Evolutionary conservation across 1,284 basidiomycete genomes (phyloP).

Genomic region (Malassezia caprae): DNA sequence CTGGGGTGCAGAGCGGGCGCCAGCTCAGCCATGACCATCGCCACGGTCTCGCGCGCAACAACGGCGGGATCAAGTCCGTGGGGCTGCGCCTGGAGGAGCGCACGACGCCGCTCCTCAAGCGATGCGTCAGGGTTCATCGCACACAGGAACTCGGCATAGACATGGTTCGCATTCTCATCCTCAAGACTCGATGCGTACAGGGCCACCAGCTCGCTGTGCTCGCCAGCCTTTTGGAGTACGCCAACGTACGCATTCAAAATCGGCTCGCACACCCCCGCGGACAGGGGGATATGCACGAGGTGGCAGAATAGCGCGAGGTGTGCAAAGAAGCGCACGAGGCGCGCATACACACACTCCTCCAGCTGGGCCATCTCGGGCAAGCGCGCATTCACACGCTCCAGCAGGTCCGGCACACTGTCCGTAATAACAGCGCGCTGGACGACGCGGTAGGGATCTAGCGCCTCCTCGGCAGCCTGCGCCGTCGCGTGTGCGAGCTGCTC

Average conservation of each 20-base stretch:
- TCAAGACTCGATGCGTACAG: slow-evolving; percentile 85
- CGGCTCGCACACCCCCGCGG: slow-evolving; percentile 58
- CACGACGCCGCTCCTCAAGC: slow-evolving; percentile 60
- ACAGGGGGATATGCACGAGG: slow-evolving; percentile 57
- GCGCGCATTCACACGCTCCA: slow-evolving; percentile 32
- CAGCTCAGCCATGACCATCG: slow-evolving; percentile 54
- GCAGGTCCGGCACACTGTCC: slow-evolving; percentile 56
- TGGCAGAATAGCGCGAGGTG: slow-evolving; percentile 86
- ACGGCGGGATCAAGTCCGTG: slow-evolving; percentile 71
- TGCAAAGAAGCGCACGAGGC: slow-evolving; percentile 72
- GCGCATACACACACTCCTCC: slow-evolving; percentile 34
- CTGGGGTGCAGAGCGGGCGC: slow-evolving; percentile 51
- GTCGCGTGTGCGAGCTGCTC: slow-evolving; percentile 36
- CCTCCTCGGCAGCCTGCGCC: slow-evolving; percentile 41
- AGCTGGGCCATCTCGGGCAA: slow-evolving; percentile 31
- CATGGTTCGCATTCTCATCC: slow-evolving; percentile 73
- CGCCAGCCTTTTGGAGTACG: slow-evolving; percentile 62
- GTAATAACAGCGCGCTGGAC: slow-evolving; percentile 78
- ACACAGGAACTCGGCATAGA: slow-evolving; percentile 78
- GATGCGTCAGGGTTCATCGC: slow-evolving; percentile 62
- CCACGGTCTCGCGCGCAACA: slow-evolving; percentile 72
- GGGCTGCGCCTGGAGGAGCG: slow-evolving; percentile 66
- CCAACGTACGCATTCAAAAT: slow-evolving; percentile 82
- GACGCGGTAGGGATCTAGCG: slow-evolving; percentile 72
- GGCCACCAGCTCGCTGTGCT: slow-evolving; percentile 69